phyloP scores from a whole-genome alignment of 495 filamentous ascomycete species.

The Penicillium flavigenum region DNA sequence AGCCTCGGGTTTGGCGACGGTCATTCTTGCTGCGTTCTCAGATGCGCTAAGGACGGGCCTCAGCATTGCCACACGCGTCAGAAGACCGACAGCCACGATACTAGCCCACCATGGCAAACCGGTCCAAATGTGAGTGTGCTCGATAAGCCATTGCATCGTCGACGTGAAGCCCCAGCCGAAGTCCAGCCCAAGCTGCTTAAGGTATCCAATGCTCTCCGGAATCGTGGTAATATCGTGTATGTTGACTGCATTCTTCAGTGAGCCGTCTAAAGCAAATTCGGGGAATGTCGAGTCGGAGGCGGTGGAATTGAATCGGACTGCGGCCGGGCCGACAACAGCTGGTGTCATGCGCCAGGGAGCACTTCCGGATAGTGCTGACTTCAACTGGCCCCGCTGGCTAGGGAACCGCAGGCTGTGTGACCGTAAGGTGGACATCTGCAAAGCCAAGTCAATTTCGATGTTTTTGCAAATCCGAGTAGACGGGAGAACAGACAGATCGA shows the following conservation, averaged over 20 bases:
- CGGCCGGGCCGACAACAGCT: constrained; percentile 24
- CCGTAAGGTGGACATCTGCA: constrained; percentile 43
- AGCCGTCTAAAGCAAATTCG: constrained; percentile 10
- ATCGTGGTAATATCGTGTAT: constrained; percentile 48
- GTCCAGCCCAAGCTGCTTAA: constrained; percentile 79
- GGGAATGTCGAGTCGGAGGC: constrained; percentile 32
- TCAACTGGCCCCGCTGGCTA: constrained; percentile 24
- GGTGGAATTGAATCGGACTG: constrained; percentile 48
- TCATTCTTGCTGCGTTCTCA: constrained; percentile 56
- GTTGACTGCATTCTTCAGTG: constrained; percentile 19
- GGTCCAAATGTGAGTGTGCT: constrained; percentile 73
- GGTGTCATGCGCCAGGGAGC: constrained; percentile 28
- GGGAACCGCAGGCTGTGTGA: constrained; percentile 28
- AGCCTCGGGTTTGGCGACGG: constrained; percentile 40
- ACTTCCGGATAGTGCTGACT: constrained; percentile 26
- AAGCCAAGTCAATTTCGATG: constrained; percentile 24
- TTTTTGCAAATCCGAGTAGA: constrained; percentile 1
- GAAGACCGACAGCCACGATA: constrained; percentile 60
- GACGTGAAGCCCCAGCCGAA: constrained; percentile 77
- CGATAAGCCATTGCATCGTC: constrained; percentile 68
- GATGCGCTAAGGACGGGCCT: constrained; percentile 59
- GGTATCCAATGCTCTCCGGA: constrained; percentile 75
- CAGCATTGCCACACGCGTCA: constrained; percentile 65
- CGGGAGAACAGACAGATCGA: constrained; percentile 39
- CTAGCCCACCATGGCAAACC: constrained; percentile 81